Conservation (phyloP, 2,329 filamentous ascomycete species). For the Sclerotinia sclerotiorum region DNA sequence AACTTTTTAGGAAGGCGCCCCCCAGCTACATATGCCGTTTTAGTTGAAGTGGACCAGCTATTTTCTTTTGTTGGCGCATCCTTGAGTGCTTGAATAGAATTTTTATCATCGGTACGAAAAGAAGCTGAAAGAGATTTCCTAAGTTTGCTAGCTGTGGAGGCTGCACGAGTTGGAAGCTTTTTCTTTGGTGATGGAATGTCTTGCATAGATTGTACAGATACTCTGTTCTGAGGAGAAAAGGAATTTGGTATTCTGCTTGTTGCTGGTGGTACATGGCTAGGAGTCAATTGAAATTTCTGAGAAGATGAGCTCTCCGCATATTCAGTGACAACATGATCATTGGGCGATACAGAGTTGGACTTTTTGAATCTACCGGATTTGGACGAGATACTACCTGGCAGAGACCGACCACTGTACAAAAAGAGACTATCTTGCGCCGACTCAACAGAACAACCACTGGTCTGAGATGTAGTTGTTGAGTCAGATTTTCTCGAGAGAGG, state of each 20-base stretch:
- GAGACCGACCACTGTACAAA: not conserved
- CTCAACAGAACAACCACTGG: slow-evolving; percentile 2
- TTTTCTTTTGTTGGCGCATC: not conserved
- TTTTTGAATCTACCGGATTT: slow-evolving; percentile 5
- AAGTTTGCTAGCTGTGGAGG: slow-evolving; percentile 6
- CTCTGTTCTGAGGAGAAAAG: not conserved
- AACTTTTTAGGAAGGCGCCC: not conserved
- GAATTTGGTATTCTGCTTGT: not conserved
- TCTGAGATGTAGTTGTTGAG: not conserved
- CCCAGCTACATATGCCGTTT: not conserved
- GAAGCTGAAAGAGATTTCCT: slow-evolving; percentile 4
- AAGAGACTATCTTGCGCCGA: not conserved
- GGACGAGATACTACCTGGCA: not conserved
- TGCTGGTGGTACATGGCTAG: not conserved
- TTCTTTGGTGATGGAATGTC: not conserved
- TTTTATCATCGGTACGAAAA: not conserved
- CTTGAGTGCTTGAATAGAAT: not conserved
- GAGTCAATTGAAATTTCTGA: not conserved
- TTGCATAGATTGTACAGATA: slow-evolving; percentile 7
- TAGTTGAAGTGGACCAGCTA: not conserved
- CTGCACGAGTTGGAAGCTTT: not conserved
- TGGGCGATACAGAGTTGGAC: not conserved
- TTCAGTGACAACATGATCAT: not conserved
- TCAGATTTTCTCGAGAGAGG: slow-evolving; percentile 5
- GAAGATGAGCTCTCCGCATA: not conserved